phyloP scores from a whole-genome alignment of 495 filamentous ascomycete species.

The Aspergillus bridgeri region DNA sequence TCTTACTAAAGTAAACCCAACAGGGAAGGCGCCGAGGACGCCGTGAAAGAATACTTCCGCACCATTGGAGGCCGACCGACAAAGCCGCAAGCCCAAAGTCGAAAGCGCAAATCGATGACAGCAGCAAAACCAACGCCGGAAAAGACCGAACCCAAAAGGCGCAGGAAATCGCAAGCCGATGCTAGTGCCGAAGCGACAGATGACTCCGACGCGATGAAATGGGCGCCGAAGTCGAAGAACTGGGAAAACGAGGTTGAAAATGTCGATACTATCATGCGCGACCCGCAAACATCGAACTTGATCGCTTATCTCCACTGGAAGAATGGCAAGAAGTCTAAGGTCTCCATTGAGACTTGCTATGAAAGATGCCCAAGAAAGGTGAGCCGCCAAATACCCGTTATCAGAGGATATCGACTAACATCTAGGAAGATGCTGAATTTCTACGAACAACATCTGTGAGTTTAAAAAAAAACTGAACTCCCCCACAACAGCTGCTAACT shows the following conservation, averaged over 20 bases:
- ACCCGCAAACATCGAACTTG: slow-evolving; percentile 33
- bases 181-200: slow-evolving; percentile 21
- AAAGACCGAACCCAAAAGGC: slow-evolving; percentile 19
- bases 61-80: slow-evolving; percentile 54
- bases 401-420: slow-evolving; percentile 13
- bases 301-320: slow-evolving; percentile 57
- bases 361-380: slow-evolving; percentile 39
- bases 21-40: slow-evolving; percentile 51
- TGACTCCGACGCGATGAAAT: slow-evolving; percentile 23
- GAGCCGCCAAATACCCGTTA: slow-evolving; percentile 1
- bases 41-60: slow-evolving; percentile 53
- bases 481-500: slow-evolving; percentile 17
- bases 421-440: slow-evolving; percentile 42
- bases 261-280: slow-evolving; percentile 56
- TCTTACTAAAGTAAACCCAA: slow-evolving; percentile 10
- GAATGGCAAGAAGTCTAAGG: slow-evolving; percentile 41
- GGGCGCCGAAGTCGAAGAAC: slow-evolving; percentile 48
- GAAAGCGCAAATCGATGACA: slow-evolving; percentile 40
- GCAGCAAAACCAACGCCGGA: slow-evolving; percentile 28
- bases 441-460: slow-evolving; percentile 47
- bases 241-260: slow-evolving; percentile 56
- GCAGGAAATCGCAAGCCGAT: slow-evolving; percentile 15
- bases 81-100: slow-evolving; percentile 25
- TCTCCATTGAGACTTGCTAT: slow-evolving; percentile 38
- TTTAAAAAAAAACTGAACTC: background rate